Conservation (phyloP, 768 basidiomycete species). For the Tricholoma bakamatsutake region DNA sequence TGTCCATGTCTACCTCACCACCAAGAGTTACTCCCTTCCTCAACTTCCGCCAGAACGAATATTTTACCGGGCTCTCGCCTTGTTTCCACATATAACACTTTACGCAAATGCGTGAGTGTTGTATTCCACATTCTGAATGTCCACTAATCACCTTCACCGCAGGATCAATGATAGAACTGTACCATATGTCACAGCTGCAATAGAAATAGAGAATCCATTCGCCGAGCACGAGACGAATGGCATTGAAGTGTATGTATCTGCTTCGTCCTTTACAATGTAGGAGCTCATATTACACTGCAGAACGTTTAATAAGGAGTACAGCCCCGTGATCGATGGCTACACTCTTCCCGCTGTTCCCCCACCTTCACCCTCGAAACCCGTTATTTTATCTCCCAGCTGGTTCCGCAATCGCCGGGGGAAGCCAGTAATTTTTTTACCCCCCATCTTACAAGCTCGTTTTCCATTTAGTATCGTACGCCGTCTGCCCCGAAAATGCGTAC, state of each 20-base stretch:
- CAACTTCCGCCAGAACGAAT: constrained; percentile 44
- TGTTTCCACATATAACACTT: constrained; percentile 64
- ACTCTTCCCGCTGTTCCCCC: constrained; percentile 38
- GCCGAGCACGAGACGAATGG: constrained; percentile 48
- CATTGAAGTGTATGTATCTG: constrained; percentile 48
- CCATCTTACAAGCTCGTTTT: constrained; percentile 51
- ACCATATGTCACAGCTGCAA: constrained; percentile 74
- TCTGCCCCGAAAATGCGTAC: not conserved
- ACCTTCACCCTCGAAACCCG: constrained; percentile 31
- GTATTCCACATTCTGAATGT: not conserved
- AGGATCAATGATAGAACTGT: constrained; percentile 77
- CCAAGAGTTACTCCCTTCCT: not conserved
- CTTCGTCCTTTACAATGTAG: not conserved
- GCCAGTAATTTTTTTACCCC: constrained; percentile 45
- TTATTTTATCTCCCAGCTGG: constrained; percentile 38
- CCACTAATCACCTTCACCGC: not conserved
- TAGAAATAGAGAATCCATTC: constrained; percentile 67
- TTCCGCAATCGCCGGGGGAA: constrained; percentile 36
- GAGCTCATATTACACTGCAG: constrained; percentile 26
- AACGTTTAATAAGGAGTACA: constrained; percentile 50
- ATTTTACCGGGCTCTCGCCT: constrained; percentile 67
- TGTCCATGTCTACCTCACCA: constrained; percentile 8
- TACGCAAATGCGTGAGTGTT: constrained; percentile 73
- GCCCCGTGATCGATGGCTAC: constrained; percentile 51
- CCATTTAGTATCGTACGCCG: constrained; percentile 65